Conservation (phyloP, 495 filamentous ascomycete species). For the Amniculicola lignicola region DNA sequence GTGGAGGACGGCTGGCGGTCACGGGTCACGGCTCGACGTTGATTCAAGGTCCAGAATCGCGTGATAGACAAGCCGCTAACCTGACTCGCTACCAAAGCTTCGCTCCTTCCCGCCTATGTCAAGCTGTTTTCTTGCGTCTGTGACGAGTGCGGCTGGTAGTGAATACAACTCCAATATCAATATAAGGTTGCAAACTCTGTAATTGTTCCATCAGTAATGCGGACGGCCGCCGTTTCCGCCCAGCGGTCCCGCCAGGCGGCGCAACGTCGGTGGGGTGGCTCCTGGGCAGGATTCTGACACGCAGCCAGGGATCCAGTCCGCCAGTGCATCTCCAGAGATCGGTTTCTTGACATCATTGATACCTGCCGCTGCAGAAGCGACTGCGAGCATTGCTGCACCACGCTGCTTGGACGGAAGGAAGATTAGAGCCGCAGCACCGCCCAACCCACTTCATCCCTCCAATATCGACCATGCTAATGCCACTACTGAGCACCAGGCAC, state of each 20-base stretch:
- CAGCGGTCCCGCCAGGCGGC: background rate
- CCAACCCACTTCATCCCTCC: conserved; percentile 13
- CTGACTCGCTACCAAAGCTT: background rate
- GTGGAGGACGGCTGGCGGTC: background rate
- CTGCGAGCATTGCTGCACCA: background rate
- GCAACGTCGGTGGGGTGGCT: background rate
- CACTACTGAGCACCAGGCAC: background rate
- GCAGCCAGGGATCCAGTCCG: background rate
- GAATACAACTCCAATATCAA: too few species aligned
- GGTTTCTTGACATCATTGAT: background rate
- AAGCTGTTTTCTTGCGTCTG: background rate
- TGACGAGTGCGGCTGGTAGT: too few species aligned
- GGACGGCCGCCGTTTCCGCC: too few species aligned
- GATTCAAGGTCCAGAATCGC: background rate
- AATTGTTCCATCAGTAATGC: too few species aligned
- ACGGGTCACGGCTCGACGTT: background rate
- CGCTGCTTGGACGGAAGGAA: background rate
- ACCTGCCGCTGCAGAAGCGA: background rate
- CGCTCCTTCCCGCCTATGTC: too few species aligned
- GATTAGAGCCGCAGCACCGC: conserved; percentile 5
- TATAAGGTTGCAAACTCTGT: too few species aligned
- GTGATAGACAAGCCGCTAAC: background rate
- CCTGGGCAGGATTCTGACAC: background rate
- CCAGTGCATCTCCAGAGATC: background rate
- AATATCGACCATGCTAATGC: conserved; percentile 1